A percentile compares a stretch with the other conserved stretches of the same genome.
Conservation (phyloP, 1,284 basidiomycete species). For the Trametes sp. region DNA sequence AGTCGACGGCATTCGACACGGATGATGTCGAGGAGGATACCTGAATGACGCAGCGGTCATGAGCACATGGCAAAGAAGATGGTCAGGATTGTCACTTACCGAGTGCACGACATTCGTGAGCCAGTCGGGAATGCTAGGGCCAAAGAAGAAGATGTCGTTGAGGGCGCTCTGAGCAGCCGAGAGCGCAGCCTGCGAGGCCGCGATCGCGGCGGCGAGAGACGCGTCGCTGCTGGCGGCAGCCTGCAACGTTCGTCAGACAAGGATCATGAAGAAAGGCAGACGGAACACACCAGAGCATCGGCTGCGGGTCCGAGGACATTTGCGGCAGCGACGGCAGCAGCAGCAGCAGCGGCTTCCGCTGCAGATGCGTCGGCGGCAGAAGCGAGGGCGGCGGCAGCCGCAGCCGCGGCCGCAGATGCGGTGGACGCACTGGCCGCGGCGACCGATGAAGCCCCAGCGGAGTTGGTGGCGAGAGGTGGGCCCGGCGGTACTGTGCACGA, state of each 20-base stretch:
- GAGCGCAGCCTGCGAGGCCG: constrained; percentile 1
- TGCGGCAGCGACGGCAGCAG: constrained; percentile 11
- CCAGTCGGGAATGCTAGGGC: constrained; percentile 4
- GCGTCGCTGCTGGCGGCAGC: constrained; percentile 4
- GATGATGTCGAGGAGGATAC: constrained; percentile 7
- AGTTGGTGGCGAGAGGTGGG: constrained; percentile 3
- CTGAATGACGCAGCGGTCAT: neutral
- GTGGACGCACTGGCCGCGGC: constrained; percentile 4
- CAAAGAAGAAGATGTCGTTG: neutral
- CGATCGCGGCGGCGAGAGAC: constrained; percentile 9
- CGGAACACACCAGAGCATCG: constrained; percentile 2
- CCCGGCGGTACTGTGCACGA: neutral
- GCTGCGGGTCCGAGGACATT: constrained; percentile 15
- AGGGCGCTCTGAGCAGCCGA: constrained; percentile 4
- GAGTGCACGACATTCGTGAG: constrained; percentile 3
- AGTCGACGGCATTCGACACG: constrained; percentile 8
- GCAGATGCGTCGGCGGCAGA: constrained; percentile 4
- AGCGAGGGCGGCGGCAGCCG: constrained; percentile 10
- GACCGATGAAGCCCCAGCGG: constrained; percentile 6
- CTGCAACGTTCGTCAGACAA: neutral
- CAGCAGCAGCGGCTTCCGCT: constrained; percentile 9
- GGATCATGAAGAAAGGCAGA: no score
- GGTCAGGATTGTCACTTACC: neutral
- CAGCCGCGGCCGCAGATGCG: constrained; percentile 13
- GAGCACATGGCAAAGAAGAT: neutral